Evolutionary conservation across 2,329 filamentous ascomycete species (phyloP).

Genomic region (Onygena corvina): DNA sequence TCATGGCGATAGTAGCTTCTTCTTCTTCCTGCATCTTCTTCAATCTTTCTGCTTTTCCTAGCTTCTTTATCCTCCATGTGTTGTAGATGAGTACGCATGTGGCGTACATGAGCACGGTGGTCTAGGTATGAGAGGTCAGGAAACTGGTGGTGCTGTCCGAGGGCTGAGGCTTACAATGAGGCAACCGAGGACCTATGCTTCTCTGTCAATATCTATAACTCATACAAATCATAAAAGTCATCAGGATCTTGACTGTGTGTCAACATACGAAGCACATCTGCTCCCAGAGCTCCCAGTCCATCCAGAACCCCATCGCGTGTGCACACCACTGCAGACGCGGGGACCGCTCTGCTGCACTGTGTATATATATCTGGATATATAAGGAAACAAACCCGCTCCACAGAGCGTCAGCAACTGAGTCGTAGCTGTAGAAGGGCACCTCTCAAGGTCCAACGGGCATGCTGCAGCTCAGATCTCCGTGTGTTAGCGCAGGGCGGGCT

Average conservation of each 20-base stretch:
- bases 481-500: background rate
- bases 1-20: constrained; percentile 41
- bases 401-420: no score
- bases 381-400: no score
- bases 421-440: no score
- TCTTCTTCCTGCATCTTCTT: constrained; percentile 42
- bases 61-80: constrained; percentile 48
- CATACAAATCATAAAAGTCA: background rate
- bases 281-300: constrained; percentile 69
- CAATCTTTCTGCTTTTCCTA: constrained; percentile 55
- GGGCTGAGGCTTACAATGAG: constrained; percentile 45
- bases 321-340: no score
- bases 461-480: no score
- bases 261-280: constrained; percentile 74
- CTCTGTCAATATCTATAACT: constrained; percentile 5
- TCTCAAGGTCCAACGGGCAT: no score
- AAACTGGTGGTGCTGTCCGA: constrained; percentile 8
- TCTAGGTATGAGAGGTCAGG: constrained; percentile 25
- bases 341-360: no score
- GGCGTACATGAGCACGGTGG: constrained; percentile 56
- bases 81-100: constrained; percentile 49
- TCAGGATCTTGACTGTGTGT: background rate
- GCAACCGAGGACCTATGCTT: constrained; percentile 54
- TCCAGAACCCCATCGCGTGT: constrained; percentile 45
- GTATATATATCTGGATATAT: no score